phyloP scores from a whole-genome alignment of 2,329 filamentous ascomycete genomes.

The Sclerotiophoma versabilis region DNA sequence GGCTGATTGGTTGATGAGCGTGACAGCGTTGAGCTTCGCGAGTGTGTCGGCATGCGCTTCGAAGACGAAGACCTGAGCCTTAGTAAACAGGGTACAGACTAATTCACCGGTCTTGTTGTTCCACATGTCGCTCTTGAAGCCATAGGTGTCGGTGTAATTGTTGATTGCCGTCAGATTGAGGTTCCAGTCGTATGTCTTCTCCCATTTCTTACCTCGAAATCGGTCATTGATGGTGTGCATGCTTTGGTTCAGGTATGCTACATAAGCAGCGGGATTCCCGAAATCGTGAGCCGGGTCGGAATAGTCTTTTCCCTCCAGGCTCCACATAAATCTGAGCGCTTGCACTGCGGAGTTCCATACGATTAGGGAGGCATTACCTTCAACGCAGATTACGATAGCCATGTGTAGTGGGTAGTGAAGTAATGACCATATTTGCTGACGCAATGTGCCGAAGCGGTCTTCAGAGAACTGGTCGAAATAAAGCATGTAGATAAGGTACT shows the following conservation, averaged over 20 bases:
- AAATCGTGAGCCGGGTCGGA: constrained; percentile 25
- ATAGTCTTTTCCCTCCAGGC: constrained; percentile 20
- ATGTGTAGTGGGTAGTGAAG: constrained; percentile 69
- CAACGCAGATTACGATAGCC: constrained; percentile 65
- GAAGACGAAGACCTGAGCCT: constrained; percentile 36
- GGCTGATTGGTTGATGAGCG: constrained; percentile 3
- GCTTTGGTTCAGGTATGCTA: constrained; percentile 26
- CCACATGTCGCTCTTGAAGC: constrained; percentile 26
- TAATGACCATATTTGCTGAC: constrained; percentile 64
- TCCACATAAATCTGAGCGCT: constrained; percentile 31
- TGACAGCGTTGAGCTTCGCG: constrained; percentile 33
- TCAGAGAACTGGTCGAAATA: constrained; percentile 63
- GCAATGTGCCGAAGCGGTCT: constrained; percentile 56
- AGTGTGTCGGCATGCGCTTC: constrained; percentile 35
- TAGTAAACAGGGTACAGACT: constrained; percentile 23
- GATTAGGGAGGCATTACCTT: constrained; percentile 53
- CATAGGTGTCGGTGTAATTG: constrained; percentile 28
- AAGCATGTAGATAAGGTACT: constrained; percentile 65
- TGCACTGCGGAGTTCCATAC: constrained; percentile 37
- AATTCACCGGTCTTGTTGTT: constrained; percentile 29
- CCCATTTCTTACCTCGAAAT: constrained; percentile 31
- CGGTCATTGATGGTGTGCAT: constrained; percentile 28
- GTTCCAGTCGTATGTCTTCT: constrained; percentile 30
- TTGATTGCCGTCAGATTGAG: constrained; percentile 32
- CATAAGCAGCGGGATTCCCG: constrained; percentile 9